phyloP scores from a whole-genome alignment of 2,329 filamentous ascomycete species.

The Sclerotinia minor region DNA sequence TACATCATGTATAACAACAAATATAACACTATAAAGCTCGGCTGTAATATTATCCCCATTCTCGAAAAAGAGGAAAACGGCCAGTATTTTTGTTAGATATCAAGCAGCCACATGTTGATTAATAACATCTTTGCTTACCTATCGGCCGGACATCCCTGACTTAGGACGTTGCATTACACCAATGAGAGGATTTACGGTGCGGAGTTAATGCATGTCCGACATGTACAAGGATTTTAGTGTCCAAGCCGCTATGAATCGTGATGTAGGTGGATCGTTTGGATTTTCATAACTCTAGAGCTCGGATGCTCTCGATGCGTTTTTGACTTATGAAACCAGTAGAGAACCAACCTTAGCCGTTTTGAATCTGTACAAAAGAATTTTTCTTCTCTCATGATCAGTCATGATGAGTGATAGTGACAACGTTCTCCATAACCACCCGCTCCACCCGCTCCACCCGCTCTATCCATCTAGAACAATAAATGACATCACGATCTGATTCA shows the following conservation, averaged over 20 bases:
- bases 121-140: not conserved
- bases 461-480: not conserved
- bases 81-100: not conserved
- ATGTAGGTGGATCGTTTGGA: not conserved
- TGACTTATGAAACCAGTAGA: not conserved
- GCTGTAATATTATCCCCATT: not conserved
- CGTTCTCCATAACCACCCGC: not conserved
- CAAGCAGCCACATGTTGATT: not conserved
- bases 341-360: not conserved
- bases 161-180: not conserved
- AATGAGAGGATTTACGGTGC: not conserved
- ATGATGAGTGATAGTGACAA: not conserved
- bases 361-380: not conserved
- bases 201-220: constrained; percentile 17
- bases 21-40: not conserved
- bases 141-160: not conserved
- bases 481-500: not conserved
- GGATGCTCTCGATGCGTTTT: too few relatives aligned
- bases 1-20: not conserved
- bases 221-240: not conserved
- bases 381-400: not conserved
- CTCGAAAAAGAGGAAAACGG: not conserved
- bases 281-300: not conserved
- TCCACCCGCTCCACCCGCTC: constrained; percentile 11
- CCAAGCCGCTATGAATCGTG: not conserved